Evolutionary conservation across 23 red algal species (phyloP), one percentile per base, ranked within the genome.

Genomic region (Gracilaria domingensis): DNA sequence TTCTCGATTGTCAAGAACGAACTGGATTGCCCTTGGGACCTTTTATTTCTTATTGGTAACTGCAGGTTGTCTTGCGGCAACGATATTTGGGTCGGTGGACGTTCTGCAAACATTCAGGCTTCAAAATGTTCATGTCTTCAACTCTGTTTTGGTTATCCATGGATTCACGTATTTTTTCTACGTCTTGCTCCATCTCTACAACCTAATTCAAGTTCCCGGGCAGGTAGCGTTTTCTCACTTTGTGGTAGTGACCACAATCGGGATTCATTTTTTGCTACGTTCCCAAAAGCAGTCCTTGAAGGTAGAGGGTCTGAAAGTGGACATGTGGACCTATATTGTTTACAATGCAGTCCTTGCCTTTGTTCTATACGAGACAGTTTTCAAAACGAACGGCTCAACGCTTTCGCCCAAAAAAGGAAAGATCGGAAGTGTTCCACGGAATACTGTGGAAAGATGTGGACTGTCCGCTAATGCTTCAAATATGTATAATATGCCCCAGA

Each of bases 81-180:
- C 34, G 38, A 45, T 75, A 0, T 1, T 87, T 17, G 83, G 65
- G 8, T 56, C 44, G 7, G 83, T 75, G 35, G 69, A 87, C 64
- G 83, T 87, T 75, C 54, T 87, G 35, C 69, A 75, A 47, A 75
- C 69, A 7, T 75, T 75, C 69, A 75, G 35, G 69, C 35, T 40
- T 25, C 35, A 75, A 11, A 40, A 75, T 25, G 37, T 44, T 75
- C 69, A 75, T 18, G 20, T 75, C 17, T 75, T 75, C 69, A 75
- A 75, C 35, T 75, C n/a, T 44, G 35, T 75, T 45, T 47, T 75
- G 69, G 69, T 75, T 75, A 8, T 75, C 8, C 69, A 75, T 47
- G 39, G 69, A n/a, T 45, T 47, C 16, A 32, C 39, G 1, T 75
- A 33, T 26, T 45, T 75, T 11, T 24, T 75, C 2, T 47, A 45